phyloP scores from a whole-genome alignment of 371 early-diverging fungal species.

The Rhizopus stolonifer region DNA sequence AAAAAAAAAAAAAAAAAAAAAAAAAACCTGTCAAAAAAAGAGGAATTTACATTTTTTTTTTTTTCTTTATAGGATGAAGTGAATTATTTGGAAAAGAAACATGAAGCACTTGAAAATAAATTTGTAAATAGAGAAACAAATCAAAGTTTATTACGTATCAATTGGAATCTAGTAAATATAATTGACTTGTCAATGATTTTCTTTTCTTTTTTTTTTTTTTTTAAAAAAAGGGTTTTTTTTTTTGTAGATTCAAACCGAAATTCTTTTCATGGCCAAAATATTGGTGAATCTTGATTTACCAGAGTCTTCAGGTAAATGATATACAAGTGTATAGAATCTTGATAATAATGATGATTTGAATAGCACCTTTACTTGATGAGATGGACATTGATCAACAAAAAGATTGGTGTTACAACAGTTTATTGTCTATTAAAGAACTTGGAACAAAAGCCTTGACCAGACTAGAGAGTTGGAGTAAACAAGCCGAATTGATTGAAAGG shows the following conservation, averaged over 20 bases:
- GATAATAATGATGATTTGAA: not conserved
- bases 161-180: conserved; percentile 24
- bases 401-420: conserved; percentile 18
- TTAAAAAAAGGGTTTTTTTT: no score
- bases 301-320: conserved; percentile 10
- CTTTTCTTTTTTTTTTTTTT: no score
- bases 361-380: conserved; percentile 5
- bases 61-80: conserved; percentile 15
- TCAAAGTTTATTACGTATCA: conserved; percentile 19
- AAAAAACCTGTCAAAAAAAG: no score
- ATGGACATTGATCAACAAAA: conserved; percentile 15
- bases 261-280: conserved; percentile 21
- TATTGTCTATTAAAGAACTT: conserved; percentile 16
- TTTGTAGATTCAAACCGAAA: conserved; percentile 30
- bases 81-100: conserved; percentile 7
- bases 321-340: not conserved
- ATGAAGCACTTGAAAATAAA: conserved; percentile 9
- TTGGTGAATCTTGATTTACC: conserved; percentile 12
- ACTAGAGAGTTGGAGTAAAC: conserved; percentile 18
- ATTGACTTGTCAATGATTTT: no score
- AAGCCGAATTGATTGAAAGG: conserved; percentile 15
- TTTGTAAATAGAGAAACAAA: conserved; percentile 14
- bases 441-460: conserved; percentile 16
- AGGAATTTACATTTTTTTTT: no score
- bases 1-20: no score